A percentile compares a stretch with the other conserved stretches of the same genome.
Conservation (phyloP, 2,329 filamentous ascomycete species). For the Huntiella decipiens region DNA sequence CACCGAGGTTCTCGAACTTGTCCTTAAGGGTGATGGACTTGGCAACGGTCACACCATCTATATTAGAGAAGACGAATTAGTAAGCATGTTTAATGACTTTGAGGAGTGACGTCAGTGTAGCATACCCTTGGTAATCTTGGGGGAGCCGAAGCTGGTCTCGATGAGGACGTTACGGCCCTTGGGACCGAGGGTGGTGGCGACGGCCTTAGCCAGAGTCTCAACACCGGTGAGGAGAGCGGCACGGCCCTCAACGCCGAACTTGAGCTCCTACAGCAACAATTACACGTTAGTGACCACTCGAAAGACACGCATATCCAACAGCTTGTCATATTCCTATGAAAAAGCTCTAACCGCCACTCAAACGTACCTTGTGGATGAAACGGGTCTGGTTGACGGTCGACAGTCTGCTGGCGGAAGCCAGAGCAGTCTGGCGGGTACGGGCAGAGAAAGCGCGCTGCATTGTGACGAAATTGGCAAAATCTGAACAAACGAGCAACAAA, state of each 20-base stretch:
- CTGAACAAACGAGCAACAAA: constrained; percentile 13
- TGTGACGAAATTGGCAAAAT: constrained; percentile 22
- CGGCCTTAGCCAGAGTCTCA: constrained; percentile 89
- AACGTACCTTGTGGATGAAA: constrained; percentile 83
- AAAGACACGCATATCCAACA: no score
- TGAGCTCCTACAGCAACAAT: constrained; percentile 53
- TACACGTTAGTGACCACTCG: not conserved
- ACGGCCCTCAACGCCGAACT: constrained; percentile 91
- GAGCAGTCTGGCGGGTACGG: constrained; percentile 58
- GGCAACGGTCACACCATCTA: constrained; percentile 76
- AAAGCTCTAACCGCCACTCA: not conserved
- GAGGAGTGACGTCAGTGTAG: not conserved
- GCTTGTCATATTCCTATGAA: no score
- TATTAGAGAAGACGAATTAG: constrained; percentile 14
- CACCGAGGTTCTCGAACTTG: constrained; percentile 99
- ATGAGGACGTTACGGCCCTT: constrained; percentile 98
- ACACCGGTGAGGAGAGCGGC: constrained; percentile 81
- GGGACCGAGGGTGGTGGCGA: constrained; percentile 87
- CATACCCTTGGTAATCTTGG: constrained; percentile 98
- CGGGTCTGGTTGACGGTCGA: constrained; percentile 68
- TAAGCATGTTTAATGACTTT: not conserved
- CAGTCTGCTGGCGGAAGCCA: constrained; percentile 48
- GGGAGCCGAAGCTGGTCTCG: constrained; percentile 94
- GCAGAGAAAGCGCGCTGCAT: constrained; percentile 95
- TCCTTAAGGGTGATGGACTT: constrained; percentile 86